Conservation (phyloP, 805 yeast species). For the Torulaspora gathmanii region DNA sequence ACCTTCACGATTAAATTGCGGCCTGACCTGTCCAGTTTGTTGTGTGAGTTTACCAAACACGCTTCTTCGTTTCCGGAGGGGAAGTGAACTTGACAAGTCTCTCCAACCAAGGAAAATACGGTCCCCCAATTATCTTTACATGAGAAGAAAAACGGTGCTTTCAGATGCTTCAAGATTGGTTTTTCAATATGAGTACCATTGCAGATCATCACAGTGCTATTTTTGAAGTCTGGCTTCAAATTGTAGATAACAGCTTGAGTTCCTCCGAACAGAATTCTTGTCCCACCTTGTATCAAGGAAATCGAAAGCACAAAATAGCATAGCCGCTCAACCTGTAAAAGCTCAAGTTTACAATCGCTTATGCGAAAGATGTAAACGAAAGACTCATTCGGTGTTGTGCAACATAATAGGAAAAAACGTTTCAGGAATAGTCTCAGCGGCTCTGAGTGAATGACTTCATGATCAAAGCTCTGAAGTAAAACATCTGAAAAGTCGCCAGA, state of each 20-base stretch:
- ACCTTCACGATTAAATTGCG: not conserved
- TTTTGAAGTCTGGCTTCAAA: not conserved
- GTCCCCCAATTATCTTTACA: not conserved
- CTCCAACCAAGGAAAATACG: not conserved
- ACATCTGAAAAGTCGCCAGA: not conserved
- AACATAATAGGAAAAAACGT: not conserved
- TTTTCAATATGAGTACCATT: not conserved
- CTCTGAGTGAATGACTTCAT: not conserved
- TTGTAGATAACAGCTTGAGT: not conserved
- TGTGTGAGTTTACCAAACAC: not conserved
- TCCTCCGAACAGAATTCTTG: conserved; percentile 3
- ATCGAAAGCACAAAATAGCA: not conserved
- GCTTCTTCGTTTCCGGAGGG: not conserved
- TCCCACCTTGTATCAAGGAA: not conserved
- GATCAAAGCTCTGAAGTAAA: not conserved
- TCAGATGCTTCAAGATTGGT: too few relatives aligned
- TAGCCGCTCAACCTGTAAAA: not conserved
- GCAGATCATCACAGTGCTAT: not conserved
- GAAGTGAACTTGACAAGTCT: not conserved
- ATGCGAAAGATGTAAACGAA: conserved; percentile 3
- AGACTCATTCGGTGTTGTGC: not conserved
- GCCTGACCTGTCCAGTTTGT: not conserved
- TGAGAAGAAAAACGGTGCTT: not conserved
- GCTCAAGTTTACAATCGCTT: not conserved
- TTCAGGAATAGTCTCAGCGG: not conserved